Evolutionary conservation across 805 yeast species (phyloP), one percentile per base, ranked within the genome.

Genomic region (Candida jianshihensis): DNA sequence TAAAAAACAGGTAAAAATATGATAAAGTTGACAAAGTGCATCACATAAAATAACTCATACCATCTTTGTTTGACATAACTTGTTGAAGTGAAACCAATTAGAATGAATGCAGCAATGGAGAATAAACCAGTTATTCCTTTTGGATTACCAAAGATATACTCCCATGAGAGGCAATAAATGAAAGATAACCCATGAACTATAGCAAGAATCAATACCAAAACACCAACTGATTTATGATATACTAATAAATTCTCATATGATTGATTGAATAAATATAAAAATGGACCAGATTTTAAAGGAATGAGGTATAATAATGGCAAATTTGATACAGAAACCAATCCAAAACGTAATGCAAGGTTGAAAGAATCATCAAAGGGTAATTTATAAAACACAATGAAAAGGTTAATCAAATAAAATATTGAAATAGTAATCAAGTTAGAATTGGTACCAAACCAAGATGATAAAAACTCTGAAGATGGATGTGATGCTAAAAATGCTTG

Each of bases 211-310:
- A 53, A 26, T 14, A 46, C 53, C 11, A 51, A 20, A 1, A 37
- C 31, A 1, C 56, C 56, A 20, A 51, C 18, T 17, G 42, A 49
- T 30, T 50, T 53, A 36, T 53, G 57, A 22, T 47, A 51, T 5
- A 48, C 33, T 2, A 53, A 27, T 13, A 53, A 34, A 17, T 42
- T 44, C 30, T 53, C 56, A 28, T 53, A 53, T 14, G 53, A 46
- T 17, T 36, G 34, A 13, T 40, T 33, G 8, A 42, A 29, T 19
- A 53, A 19, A 8, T 43, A 39, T 6, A 49, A 31, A 19, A 53
- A 34, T 0, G 54, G 49, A 3, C 57, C 54, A 5, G 47, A 38
- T 19, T 53, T 53, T 19, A 53, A 31, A 2, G 57, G 57, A 6
- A 53, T 35, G 14, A 53, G 31, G 36, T 51, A 51, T n/a, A 53